Evolutionary conservation across 2,329 filamentous ascomycete genomes (phyloP).

Genomic region (Nemania abortiva): DNA sequence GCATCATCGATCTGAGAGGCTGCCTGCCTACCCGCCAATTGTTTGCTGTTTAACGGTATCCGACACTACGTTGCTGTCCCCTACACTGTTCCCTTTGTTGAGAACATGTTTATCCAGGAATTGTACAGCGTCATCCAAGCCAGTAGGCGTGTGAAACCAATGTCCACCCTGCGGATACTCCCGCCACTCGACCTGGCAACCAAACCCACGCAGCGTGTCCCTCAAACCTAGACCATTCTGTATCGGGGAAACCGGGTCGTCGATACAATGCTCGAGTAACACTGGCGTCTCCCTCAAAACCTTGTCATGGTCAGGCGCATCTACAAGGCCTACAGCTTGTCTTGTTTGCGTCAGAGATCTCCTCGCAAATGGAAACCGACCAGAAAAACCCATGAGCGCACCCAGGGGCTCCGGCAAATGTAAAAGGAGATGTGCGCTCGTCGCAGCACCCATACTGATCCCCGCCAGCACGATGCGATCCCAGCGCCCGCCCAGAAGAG

Average conservation of each 20-base stretch:
- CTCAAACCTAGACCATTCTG: conserved; percentile 53
- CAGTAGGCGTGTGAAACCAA: conserved; percentile 59
- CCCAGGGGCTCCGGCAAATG: conserved; percentile 42
- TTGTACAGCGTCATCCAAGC: conserved; percentile 57
- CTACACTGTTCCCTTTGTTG: background rate
- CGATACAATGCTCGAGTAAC: conserved; percentile 60
- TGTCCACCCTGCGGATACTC: conserved; percentile 59
- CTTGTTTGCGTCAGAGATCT: conserved; percentile 45
- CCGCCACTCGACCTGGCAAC: conserved; percentile 56
- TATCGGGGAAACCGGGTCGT: conserved; percentile 58
- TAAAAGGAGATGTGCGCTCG: conserved; percentile 45
- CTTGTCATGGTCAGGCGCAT: conserved; percentile 42
- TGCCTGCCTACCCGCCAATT: background rate
- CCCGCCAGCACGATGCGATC: conserved; percentile 59
- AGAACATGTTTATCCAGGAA: conserved; percentile 49
- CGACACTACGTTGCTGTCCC: background rate
- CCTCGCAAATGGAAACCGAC: conserved; percentile 44
- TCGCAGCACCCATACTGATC: conserved; percentile 62
- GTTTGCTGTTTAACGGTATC: background rate
- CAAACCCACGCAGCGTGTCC: conserved; percentile 54
- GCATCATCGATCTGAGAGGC: too few species aligned
- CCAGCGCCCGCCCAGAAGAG: conserved; percentile 50
- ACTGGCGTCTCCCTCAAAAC: conserved; percentile 58
- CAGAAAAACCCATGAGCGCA: conserved; percentile 46
- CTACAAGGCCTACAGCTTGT: conserved; percentile 48